These are phyloP conservation scores for Ramaria rubella DNA, from an alignment of 768 basidiomycete species.

Conservation along the genomic window DNA sequence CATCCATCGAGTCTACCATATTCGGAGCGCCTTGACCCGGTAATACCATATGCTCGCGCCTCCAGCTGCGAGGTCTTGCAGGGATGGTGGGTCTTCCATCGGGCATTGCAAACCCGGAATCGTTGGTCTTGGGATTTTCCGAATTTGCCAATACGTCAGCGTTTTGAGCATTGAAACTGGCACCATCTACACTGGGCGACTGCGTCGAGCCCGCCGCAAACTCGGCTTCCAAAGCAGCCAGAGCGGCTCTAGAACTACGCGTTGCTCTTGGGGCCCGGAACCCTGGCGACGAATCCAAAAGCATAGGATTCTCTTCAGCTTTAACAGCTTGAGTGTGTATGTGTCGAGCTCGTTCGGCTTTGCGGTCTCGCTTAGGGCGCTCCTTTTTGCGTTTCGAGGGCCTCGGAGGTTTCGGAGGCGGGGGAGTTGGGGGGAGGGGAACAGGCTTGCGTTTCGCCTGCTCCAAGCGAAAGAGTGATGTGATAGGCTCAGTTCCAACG, in stretches of 20 bases:
- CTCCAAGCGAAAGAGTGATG: conserved; percentile 63
- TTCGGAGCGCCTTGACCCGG: conserved; percentile 37
- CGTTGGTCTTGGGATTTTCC: background rate
- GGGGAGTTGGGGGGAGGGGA: conserved; percentile 44
- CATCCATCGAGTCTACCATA: conserved; percentile 66
- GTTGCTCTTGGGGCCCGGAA: conserved; percentile 44
- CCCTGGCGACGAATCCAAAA: conserved; percentile 37
- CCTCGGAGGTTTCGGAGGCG: conserved; percentile 30
- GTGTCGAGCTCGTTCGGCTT: conserved; percentile 20
- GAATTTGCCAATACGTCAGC: background rate
- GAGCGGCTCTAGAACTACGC: conserved; percentile 36
- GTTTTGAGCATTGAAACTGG: conserved; percentile 23
- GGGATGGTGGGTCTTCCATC: background rate
- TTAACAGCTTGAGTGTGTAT: conserved; percentile 17
- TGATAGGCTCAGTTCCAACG: conserved; percentile 51
- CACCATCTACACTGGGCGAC: conserved; percentile 10
- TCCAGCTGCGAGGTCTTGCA: background rate
- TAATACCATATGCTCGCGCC: conserved; percentile 6
- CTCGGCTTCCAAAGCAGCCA: conserved; percentile 39
- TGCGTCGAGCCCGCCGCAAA: conserved; percentile 15
- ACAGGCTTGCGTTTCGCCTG: conserved; percentile 53
- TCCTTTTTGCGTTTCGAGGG: background rate
- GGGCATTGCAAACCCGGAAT: background rate
- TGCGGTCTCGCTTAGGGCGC: conserved; percentile 3
- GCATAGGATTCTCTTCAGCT: conserved; percentile 15